Base-by-base conservation (phyloP, 768 basidiomycete genomes). In the Glaciozyma antarctica region DNA sequence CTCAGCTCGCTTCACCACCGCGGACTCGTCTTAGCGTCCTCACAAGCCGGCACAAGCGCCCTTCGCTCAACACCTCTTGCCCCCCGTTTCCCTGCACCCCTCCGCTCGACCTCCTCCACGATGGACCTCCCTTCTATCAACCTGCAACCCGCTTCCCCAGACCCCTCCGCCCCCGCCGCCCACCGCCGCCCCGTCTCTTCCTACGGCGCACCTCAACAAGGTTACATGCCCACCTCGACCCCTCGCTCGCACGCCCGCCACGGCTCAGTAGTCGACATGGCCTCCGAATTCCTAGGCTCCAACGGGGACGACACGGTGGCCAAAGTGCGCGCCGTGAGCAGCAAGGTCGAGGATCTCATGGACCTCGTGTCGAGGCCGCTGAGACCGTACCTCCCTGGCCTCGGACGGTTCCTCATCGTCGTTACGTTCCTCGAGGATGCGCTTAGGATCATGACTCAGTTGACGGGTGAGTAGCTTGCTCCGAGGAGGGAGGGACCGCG, bases 381-480 rank as follows among this genome's bases (percentile, higher is more conserved):
- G 78, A 86, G 86, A 76, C 95, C 95, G 60, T 86, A 93, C 77
- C 82, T 99, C 73, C 95, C 95, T 49, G 86, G 90, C 61, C 86
- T 97, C 77, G 94, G 92, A 64, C 84, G 95, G 72, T 98, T 97
- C 79, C 78, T 99, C 65, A 98, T 98, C 77, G 90, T 99, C 60
- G 91, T 95, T 49, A 99, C 95, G 15, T 99, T 99, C 79, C 80
- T 93, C 77, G 95, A 99, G 81, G 95, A 99, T 75, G 90, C 95
- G 13, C 77, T 94, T 74, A 81, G 95, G 69, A 98, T 98, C 75
- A 61, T 89, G 65, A 89, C 91, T 4, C 70, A 71, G 52, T 45
- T 71, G 22, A 19, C 59, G 1, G 69, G 69, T 70, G 44, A 55
- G 69, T 34, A 22, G 44, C 10, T 21, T 34, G 54, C 10, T 4